These are phyloP conservation scores for Wallacemonas rigidus DNA, from an alignment of 208 protist genomes.

Conservation along the genomic window DNA sequence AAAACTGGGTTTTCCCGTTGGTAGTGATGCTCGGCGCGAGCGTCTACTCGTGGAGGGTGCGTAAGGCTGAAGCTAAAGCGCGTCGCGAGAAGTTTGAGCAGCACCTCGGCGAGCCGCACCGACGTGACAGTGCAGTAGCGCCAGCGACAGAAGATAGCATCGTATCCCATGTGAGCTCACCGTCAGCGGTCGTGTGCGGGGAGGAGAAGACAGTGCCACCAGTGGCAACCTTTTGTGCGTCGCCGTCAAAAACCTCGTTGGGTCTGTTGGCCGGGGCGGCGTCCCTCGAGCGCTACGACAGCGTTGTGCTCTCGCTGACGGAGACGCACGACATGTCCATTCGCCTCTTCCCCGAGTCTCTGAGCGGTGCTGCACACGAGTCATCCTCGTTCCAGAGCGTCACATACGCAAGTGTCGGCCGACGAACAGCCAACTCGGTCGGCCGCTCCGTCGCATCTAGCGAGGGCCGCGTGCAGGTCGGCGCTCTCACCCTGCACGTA, in stretches of 20 bases:
- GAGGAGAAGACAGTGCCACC: constrained; percentile 1
- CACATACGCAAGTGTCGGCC: not conserved
- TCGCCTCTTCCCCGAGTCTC: constrained; percentile 12
- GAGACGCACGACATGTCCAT: constrained; percentile 4
- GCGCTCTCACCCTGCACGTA: constrained; percentile 33
- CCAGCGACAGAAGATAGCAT: not conserved
- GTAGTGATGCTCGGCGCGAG: constrained; percentile 4
- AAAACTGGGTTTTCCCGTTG: constrained; percentile 15
- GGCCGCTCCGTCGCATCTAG: not conserved
- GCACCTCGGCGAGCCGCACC: constrained; percentile 2
- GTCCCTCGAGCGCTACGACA: not conserved
- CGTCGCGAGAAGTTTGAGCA: constrained; percentile 11
- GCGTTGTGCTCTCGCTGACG: constrained; percentile 14
- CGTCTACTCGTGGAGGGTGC: constrained; percentile 13
- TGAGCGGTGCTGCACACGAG: not conserved
- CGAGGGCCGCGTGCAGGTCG: constrained; percentile 27
- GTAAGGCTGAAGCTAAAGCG: not conserved
- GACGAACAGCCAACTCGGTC: not conserved
- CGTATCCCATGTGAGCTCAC: not conserved
- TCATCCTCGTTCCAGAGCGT: not conserved
- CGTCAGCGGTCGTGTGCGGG: not conserved
- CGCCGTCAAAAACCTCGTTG: not conserved
- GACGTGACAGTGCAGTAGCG: not conserved
- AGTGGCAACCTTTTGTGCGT: not conserved
- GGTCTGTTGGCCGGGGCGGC: not conserved